Evolutionary conservation across 345 rosid genomes (phyloP).

Genomic region (Brassica rapa): DNA sequence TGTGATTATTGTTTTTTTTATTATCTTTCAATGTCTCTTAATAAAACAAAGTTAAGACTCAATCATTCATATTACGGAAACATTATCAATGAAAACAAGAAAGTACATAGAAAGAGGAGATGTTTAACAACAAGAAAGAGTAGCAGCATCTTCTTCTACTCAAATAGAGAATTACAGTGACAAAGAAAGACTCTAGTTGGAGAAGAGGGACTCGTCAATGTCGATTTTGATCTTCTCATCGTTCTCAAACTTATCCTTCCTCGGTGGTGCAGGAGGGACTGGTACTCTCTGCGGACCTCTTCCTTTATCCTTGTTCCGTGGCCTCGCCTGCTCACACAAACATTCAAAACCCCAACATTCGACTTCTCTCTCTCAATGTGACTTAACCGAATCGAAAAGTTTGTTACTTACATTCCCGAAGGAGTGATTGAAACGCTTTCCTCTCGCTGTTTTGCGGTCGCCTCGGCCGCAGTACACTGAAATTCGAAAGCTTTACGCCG

Average conservation of each 20-base stretch:
- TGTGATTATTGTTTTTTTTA: not conserved
- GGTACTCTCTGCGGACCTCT: constrained; percentile 78
- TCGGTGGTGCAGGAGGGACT: constrained; percentile 66
- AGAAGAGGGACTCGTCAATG: constrained; percentile 69
- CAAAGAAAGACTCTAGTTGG: constrained; percentile 37
- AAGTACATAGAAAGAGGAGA: constrained; percentile 26
- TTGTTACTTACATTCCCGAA: constrained; percentile 77
- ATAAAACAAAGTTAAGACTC: not conserved
- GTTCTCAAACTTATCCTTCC: constrained; percentile 64
- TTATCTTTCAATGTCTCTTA: not conserved
- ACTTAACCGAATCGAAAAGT: not conserved
- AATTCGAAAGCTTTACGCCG: not conserved
- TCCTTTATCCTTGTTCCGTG: constrained; percentile 83
- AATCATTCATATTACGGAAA: not conserved
- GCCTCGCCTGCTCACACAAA: constrained; percentile 68
- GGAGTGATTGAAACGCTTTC: constrained; percentile 91
- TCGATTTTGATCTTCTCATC: constrained; percentile 63
- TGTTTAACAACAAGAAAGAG: constrained; percentile 40
- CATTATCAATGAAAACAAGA: not conserved
- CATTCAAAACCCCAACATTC: not conserved
- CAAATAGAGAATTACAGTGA: constrained; percentile 29
- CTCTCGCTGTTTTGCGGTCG: constrained; percentile 80
- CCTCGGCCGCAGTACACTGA: constrained; percentile 87
- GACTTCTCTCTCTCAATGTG: not conserved
- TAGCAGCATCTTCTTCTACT: constrained; percentile 16